Evolutionary conservation across 306 rosid species (phyloP).

Genomic region (Corylus americana): DNA sequence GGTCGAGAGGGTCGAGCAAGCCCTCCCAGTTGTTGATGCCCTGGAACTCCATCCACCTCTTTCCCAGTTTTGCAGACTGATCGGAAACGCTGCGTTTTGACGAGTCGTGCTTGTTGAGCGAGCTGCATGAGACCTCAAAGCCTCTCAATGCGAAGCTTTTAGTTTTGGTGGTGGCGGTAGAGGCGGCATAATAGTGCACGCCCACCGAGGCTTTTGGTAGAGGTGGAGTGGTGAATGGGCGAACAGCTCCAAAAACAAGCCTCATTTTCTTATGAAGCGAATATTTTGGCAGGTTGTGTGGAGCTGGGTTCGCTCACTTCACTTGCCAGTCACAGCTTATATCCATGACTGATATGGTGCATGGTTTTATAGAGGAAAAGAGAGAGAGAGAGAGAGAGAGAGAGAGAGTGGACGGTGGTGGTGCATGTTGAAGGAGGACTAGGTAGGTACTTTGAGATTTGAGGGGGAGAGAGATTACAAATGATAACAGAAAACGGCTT

Average conservation of each 20-base stretch:
- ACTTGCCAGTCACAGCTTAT: neutral
- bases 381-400: neutral
- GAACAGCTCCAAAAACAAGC: neutral
- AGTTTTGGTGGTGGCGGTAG: neutral
- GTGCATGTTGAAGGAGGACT: neutral
- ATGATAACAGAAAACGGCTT: neutral
- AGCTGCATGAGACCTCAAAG: conserved; percentile 4
- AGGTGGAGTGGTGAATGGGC: neutral
- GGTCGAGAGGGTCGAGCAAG: conserved; percentile 4
- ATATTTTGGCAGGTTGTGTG: neutral
- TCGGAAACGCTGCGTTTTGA: neutral
- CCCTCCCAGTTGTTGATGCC: conserved; percentile 9
- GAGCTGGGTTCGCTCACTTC: neutral
- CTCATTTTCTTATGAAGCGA: neutral
- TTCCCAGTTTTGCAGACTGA: neutral
- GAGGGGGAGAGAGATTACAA: neutral
- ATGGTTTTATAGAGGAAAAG: neutral
- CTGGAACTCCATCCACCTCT: conserved; percentile 8
- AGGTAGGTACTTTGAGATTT: no score
- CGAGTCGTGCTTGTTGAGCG: neutral
- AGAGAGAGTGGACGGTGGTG: neutral
- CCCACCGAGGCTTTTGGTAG: neutral
- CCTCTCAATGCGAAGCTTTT: neutral
- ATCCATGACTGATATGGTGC: neutral
- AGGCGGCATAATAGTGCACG: neutral